These are phyloP conservation scores for Trichoderma erinaceum DNA, from an alignment of 495 filamentous ascomycete species.

Conservation along the genomic window DNA sequence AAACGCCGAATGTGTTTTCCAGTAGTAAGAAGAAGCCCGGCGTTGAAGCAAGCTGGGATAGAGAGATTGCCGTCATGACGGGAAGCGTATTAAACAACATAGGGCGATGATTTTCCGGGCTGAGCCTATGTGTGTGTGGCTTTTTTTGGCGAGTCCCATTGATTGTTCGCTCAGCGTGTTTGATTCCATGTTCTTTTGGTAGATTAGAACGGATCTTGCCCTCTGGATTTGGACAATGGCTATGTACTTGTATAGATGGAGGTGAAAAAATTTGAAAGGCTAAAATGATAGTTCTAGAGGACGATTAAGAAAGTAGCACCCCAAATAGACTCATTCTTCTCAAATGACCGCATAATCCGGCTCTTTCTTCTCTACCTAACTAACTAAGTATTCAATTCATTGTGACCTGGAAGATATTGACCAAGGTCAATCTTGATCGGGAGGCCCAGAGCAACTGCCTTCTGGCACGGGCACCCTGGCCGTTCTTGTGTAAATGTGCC, in stretches of 20 bases:
- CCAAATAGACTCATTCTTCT: too few relatives aligned
- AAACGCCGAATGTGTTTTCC: slow-evolving; percentile 39
- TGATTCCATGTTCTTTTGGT: too few relatives aligned
- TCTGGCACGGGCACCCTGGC: slow-evolving; percentile 50
- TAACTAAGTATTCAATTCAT: background rate
- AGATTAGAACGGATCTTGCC: too few relatives aligned
- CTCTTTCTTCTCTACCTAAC: too few relatives aligned
- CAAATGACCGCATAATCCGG: too few relatives aligned
- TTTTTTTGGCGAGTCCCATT: background rate
- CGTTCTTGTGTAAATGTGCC: slow-evolving; percentile 35
- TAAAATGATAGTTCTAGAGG: too few relatives aligned
- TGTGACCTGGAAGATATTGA: background rate
- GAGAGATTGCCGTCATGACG: slow-evolving; percentile 94
- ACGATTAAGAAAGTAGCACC: too few relatives aligned
- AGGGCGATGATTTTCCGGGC: slow-evolving; percentile 28
- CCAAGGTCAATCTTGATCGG: background rate
- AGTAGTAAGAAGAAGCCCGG: slow-evolving; percentile 30
- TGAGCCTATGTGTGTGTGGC: background rate
- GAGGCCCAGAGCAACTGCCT: slow-evolving; percentile 23
- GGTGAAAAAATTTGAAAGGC: too few relatives aligned
- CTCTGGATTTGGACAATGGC: too few relatives aligned
- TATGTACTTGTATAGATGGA: too few relatives aligned
- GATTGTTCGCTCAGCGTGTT: background rate
- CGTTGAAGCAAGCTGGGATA: slow-evolving; percentile 60
- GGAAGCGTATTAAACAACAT: slow-evolving; percentile 55